A percentile compares a stretch with the other conserved stretches of the same genome.
These are phyloP conservation scores for Naganishia friedmannii DNA, from an alignment of 768 basidiomycete species.

Conservation along the genomic window DNA sequence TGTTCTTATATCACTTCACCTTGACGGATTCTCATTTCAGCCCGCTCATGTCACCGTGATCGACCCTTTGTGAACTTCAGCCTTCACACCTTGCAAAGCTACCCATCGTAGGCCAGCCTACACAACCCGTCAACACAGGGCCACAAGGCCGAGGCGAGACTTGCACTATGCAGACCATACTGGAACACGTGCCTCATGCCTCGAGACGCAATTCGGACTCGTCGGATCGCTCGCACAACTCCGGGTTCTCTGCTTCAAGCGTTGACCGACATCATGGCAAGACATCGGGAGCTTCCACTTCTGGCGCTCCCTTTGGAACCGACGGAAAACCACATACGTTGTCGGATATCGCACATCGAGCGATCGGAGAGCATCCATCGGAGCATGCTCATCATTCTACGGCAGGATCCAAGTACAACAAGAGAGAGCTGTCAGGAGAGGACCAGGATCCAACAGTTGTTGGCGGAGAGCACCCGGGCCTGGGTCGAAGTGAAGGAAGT, in stretches of 20 bases:
- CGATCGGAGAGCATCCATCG: slow-evolving; percentile 18
- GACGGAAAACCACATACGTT: slow-evolving; percentile 24
- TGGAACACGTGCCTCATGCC: not conserved
- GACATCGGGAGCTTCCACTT: slow-evolving; percentile 19
- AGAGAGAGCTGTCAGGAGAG: not conserved
- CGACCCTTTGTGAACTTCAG: slow-evolving; percentile 3
- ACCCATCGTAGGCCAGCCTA: not conserved
- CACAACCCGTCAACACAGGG: not conserved
- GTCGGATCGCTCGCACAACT: not conserved
- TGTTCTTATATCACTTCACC: not conserved
- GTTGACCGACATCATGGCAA: not conserved
- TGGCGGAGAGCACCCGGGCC: slow-evolving; percentile 25
- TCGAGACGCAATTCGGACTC: not conserved
- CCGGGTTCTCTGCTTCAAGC: not conserved
- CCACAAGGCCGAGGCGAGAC: not conserved
- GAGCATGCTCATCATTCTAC: not conserved
- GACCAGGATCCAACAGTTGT: slow-evolving; percentile 1
- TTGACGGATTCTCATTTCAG: not conserved
- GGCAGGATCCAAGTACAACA: not conserved
- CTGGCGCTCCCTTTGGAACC: not conserved
- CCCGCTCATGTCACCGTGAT: slow-evolving; percentile 1
- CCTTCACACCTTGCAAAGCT: not conserved
- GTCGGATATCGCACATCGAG: slow-evolving; percentile 24
- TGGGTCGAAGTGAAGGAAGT: slow-evolving; percentile 15
- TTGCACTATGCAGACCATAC: slow-evolving; percentile 15